Evolutionary conservation across 768 basidiomycete species (phyloP).

Genomic region (Boletus vinaceobasis): DNA sequence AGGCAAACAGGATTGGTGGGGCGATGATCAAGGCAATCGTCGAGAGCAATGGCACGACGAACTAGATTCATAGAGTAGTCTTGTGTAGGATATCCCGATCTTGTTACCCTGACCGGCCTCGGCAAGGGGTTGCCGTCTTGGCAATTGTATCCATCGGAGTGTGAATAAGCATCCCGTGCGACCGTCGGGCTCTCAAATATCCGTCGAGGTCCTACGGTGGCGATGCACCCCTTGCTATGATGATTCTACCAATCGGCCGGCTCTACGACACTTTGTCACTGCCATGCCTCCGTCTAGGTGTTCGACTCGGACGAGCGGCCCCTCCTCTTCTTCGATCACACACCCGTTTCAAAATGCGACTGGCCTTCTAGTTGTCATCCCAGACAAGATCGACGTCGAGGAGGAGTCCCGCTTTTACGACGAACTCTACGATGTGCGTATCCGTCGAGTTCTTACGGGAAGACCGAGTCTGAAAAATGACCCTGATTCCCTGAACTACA

Average conservation of each 20-base stretch:
- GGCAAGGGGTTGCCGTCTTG: no score
- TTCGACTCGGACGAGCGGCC: neutral
- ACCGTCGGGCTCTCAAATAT: no score
- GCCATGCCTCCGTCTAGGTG: conserved; percentile 11
- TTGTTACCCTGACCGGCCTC: no score
- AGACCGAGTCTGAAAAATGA: neutral
- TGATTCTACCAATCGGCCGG: neutral
- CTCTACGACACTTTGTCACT: neutral
- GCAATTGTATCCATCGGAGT: no score
- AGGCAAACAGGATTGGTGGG: conserved; percentile 74
- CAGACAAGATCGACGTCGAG: conserved; percentile 59
- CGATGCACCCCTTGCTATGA: neutral
- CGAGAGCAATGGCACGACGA: conserved; percentile 39
- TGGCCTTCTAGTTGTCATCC: conserved; percentile 51
- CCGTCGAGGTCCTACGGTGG: no score
- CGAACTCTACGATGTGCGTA: conserved; percentile 49
- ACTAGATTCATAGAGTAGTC: neutral
- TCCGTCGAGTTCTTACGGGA: neutral
- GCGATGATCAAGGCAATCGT: conserved; percentile 89
- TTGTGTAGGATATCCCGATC: neutral
- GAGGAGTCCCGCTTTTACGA: conserved; percentile 68
- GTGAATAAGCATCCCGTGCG: no score
- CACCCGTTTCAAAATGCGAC: conserved; percentile 49
- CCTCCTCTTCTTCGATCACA: conserved; percentile 7
- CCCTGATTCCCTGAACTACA: neutral